Evolutionary conservation across 768 basidiomycete species (phyloP), one percentile per base, ranked within the genome.

Genomic region (Paxillus rubicundulus): DNA sequence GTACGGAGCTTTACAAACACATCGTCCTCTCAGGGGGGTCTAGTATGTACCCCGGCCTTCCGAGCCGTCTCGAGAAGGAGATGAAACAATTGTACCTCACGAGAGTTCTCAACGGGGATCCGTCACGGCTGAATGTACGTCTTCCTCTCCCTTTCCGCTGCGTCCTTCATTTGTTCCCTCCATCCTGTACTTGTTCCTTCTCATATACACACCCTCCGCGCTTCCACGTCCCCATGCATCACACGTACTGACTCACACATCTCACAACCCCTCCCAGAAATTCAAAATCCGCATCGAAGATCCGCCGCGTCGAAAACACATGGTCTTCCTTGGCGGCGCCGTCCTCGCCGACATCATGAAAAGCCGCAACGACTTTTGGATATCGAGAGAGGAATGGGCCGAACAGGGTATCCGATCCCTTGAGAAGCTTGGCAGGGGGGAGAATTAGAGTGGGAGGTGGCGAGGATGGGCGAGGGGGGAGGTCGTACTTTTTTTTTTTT

Each of bases 271-370:
- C 18, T 10, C 27, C 18, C 66, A 99, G 96, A 96, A 98, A 87
- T 98, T 99, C 81, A 98, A 99, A 78, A 95, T 98, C 69, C 85
- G 87, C 42, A 98, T 98, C 62, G 96, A 99, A 71, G 97, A 98
- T 71, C 93, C 96, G 27, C 97, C 97, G 28, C 87, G 94, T 65
- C 83, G 97, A 66, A 98, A 98, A 72, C 96, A 98, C 72, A 97
- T 97, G 95, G 96, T 98, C 34, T 98, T 98, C 86, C 82, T 98
- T 8, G 97, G 97, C 21, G 97, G 97, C 43, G 96, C 93, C n/a
- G 96, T 98, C 5, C 76, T 99, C 28, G 96, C 94, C 2, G 96
- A 98, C 71, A 98, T 98, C 73, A 98, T 98, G 97, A 96, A 96
- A 76, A 80, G 77, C 65, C 82, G 92, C 9, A 83, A 90, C 66